Percentiles rank a stretch among this genome's conserved stretches.
Conservation (phyloP, 108 stramenopile species). For the Skeletonema costatum region DNA sequence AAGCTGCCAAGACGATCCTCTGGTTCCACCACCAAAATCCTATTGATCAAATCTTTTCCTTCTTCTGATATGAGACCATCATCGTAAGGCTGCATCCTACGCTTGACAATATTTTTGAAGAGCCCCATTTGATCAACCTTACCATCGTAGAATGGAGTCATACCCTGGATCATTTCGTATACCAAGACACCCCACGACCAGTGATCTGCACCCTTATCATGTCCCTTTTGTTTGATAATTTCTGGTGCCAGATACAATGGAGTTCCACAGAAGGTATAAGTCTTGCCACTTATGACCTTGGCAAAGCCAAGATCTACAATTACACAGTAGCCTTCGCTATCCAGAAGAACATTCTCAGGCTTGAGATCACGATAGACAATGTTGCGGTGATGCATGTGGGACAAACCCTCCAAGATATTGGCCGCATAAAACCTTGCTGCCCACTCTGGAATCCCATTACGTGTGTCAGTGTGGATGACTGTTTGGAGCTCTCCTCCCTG, state of each 20-base stretch:
- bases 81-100: constrained; percentile 57
- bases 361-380: constrained; percentile 97
- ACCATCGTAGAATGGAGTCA: constrained; percentile 80
- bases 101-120: constrained; percentile 80
- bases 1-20: constrained; percentile 80
- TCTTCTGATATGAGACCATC: constrained; percentile 26
- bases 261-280: constrained; percentile 94
- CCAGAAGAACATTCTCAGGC: constrained; percentile 93
- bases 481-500: constrained; percentile 89
- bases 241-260: constrained; percentile 97
- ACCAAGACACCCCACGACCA: constrained; percentile 97
- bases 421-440: constrained; percentile 75
- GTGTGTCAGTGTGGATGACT: constrained; percentile 65
- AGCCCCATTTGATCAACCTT: constrained; percentile 77
- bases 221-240: constrained; percentile 93
- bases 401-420: constrained; percentile 69
- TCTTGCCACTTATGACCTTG: constrained; percentile 84
- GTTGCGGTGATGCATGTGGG: constrained; percentile 67
- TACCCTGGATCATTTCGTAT: constrained; percentile 93
- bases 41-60: constrained; percentile 66
- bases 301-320: constrained; percentile 94
- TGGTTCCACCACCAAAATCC: constrained; percentile 62
- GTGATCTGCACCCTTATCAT: constrained; percentile 97
- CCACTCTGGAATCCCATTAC: constrained; percentile 68
- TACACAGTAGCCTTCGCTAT: constrained; percentile 86